Evolutionary conservation across 1,139 yeast genomes (phyloP).

Genomic region (Blastobotrys niveus): DNA sequence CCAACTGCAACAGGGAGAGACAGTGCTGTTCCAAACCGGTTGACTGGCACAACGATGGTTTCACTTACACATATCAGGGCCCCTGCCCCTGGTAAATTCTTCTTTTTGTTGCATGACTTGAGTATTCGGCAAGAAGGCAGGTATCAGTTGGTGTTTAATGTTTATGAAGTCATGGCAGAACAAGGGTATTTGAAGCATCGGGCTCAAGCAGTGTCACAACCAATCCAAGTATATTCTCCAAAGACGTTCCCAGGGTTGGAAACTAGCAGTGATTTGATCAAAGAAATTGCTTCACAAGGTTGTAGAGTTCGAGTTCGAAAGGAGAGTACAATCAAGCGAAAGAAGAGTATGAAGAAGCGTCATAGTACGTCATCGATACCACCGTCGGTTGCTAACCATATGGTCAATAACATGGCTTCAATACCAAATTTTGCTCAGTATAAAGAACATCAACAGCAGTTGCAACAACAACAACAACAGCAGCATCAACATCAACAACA

Average conservation of each 20-base stretch:
- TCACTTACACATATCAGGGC: conserved; percentile 26
- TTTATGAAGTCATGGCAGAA: conserved; percentile 29
- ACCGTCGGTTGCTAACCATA: conserved; percentile 7
- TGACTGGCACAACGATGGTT: conserved; percentile 28
- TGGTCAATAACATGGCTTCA: conserved; percentile 7
- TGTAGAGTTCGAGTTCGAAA: conserved; percentile 35
- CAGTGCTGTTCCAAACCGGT: conserved; percentile 17
- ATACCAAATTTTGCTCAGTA: conserved; percentile 5
- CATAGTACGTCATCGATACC: conserved; percentile 6
- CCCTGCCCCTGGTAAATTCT: conserved; percentile 28
- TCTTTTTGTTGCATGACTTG: conserved; percentile 33
- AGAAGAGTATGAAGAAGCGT: conserved; percentile 15
- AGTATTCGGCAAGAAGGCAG: conserved; percentile 35
- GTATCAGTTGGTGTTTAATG: conserved; percentile 30
- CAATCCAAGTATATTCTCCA: conserved; percentile 34
- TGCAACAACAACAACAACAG: conserved; percentile 1
- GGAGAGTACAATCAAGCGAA: conserved; percentile 24
- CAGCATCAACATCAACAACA: neutral
- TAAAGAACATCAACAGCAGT: neutral
- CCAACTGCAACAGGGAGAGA: conserved; percentile 15
- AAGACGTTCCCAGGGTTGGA: conserved; percentile 37
- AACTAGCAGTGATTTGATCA: conserved; percentile 32
- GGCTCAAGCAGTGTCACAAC: conserved; percentile 26
- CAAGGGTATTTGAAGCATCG: conserved; percentile 23
- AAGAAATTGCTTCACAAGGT: conserved; percentile 35